Percentiles rank a stretch among this genome's conserved stretches.
Conservation (phyloP, 495 filamentous ascomycete genomes). For the Hypoxylon lienhwacheense region DNA sequence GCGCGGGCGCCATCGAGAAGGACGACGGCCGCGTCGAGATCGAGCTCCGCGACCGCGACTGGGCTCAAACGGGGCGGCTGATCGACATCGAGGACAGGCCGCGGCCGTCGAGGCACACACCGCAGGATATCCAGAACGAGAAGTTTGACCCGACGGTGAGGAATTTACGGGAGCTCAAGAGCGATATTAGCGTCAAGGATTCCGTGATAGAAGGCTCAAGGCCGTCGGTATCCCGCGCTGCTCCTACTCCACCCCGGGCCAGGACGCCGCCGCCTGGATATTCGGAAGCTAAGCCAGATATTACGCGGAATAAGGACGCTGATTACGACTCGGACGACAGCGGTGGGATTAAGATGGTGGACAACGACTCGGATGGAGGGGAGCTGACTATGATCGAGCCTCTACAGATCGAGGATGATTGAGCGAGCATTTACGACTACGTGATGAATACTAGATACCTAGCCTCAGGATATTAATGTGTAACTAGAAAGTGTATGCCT, state of each 20-base stretch:
- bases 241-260: neutral
- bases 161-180: slow-evolving; percentile 53
- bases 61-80: slow-evolving; percentile 35
- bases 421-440: neutral
- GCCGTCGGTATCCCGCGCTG: neutral
- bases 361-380: slow-evolving; percentile 50
- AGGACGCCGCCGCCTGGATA: slow-evolving; percentile 15
- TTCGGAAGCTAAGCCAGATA: neutral
- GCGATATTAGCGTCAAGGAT: slow-evolving; percentile 46
- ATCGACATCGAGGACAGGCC: slow-evolving; percentile 56
- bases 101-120: slow-evolving; percentile 27
- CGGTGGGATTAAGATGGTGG: slow-evolving; percentile 54
- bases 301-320: slow-evolving; percentile 40
- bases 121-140: slow-evolving; percentile 5
- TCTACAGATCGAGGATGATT: slow-evolving; percentile 28
- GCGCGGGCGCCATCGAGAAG: slow-evolving; percentile 55
- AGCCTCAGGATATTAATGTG: neutral
- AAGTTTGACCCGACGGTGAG: slow-evolving; percentile 32
- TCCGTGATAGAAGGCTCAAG: slow-evolving; percentile 35
- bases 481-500: too few species aligned
- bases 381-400: slow-evolving; percentile 42
- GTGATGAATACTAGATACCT: slow-evolving; percentile 10
- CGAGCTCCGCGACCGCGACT: slow-evolving; percentile 37
- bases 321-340: slow-evolving; percentile 49
- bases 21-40: slow-evolving; percentile 60